phyloP scores from a whole-genome alignment of 495 filamentous ascomycete species.

The Penicillium dipodomyicola region DNA sequence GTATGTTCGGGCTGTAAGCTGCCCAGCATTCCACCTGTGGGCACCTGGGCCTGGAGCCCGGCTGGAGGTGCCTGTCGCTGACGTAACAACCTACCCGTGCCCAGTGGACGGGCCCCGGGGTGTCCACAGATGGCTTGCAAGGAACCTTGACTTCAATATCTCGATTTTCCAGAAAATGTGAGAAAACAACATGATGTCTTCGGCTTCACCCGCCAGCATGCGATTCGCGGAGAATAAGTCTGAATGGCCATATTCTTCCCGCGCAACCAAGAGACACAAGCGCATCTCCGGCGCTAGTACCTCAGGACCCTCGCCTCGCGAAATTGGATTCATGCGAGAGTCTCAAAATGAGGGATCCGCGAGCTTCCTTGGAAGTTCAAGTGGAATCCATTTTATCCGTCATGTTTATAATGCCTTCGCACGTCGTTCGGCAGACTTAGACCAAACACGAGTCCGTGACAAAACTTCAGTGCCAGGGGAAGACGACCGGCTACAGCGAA shows the following conservation, averaged over 20 bases:
- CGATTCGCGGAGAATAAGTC: slow-evolving; percentile 20
- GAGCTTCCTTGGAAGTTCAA: slow-evolving; percentile 49
- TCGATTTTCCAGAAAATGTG: slow-evolving; percentile 5
- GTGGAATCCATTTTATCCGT: slow-evolving; percentile 50
- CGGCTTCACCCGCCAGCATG: slow-evolving; percentile 20
- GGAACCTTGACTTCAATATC: not conserved
- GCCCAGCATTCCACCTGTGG: no score
- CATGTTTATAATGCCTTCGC: slow-evolving; percentile 47
- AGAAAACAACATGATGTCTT: slow-evolving; percentile 16
- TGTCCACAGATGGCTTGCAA: not conserved
- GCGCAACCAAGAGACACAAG: slow-evolving; percentile 32
- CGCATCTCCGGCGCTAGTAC: slow-evolving; percentile 24
- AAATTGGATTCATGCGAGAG: slow-evolving; percentile 43
- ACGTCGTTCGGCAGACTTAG: slow-evolving; percentile 35
- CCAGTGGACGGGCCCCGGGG: no score
- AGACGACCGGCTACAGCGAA: slow-evolving; percentile 41
- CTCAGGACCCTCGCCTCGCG: slow-evolving; percentile 30
- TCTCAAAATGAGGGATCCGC: slow-evolving; percentile 34
- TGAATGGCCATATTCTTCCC: slow-evolving; percentile 21
- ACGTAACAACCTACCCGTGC: slow-evolving; percentile 9
- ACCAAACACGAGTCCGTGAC: slow-evolving; percentile 28
- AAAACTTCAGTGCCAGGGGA: slow-evolving; percentile 45
- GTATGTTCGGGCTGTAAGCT: no score
- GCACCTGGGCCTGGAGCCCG: no score
- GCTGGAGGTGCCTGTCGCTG: not conserved